Evolutionary conservation across 805 yeast genomes (phyloP), one percentile per base, ranked within the genome.

Genomic region (Saccharomyces mikatae): DNA sequence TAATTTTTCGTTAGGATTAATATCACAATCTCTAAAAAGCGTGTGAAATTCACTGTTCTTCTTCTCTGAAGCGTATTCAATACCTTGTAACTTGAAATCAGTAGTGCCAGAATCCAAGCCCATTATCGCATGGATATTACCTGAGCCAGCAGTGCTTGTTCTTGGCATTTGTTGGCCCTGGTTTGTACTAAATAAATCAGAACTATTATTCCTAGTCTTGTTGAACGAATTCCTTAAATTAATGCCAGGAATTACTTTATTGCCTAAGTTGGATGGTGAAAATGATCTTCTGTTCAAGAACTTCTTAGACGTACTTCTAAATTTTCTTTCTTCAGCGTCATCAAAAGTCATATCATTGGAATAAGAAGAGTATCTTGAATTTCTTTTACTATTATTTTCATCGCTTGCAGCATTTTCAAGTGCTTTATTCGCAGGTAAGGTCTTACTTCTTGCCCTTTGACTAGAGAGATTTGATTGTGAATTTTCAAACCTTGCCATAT

Each of bases 41-140:
- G 76, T 77, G 62, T 83, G 89, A 65, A 84, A 84, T 24, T 83
- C 83, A 22, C 74, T 72, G 60, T 83, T 84, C 55, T 81, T 72
- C 62, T 80, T 83, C 17, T 74, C 78, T 48, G 71, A 69, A 1
- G 83, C 79, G 54, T 65, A 68, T 47, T 67, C 67, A 22, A 67
- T 58, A 44, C 61, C 66, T 47, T 59, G 56, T 24, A 68, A 49
- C 50, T 63, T 58, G 21, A 56, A 36, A 13, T 56, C 50, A 26
- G 22, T 17, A 8, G 57, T 54, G 28, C 52, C 54, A 22, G 53
- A 49, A 26, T 61, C 64, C 21, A 56, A 54, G 48, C 64, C 60
- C 29, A 58, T 56, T 0, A 59, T 53, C 5, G 65, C 59, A 9
- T 53, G 54, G 48, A 59, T 53, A 5, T 22, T 52, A 24, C 49